A percentile compares a stretch with the other conserved stretches of the same genome.
Evolutionary conservation across 2,329 filamentous ascomycete species (phyloP).

Genomic region (Dactylella cylindrospora): DNA sequence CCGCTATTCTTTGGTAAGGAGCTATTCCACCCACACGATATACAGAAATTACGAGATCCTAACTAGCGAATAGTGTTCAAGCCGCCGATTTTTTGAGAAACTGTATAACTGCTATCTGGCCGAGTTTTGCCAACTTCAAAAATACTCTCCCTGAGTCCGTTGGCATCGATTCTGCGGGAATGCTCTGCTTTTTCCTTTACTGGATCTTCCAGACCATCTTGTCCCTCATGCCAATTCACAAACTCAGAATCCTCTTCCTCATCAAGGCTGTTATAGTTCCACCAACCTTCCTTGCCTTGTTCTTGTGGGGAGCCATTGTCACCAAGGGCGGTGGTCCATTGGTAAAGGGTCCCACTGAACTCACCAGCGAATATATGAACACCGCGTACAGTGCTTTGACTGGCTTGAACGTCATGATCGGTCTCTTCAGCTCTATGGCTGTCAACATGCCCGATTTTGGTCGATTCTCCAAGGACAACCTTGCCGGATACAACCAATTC

Average conservation of each 20-base stretch:
- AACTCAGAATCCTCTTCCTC: conserved; percentile 55
- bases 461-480: conserved; percentile 54
- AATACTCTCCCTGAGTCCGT: conserved; percentile 55
- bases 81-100: conserved; percentile 54
- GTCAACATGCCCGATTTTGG: conserved; percentile 58
- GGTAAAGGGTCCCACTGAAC: conserved; percentile 52
- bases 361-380: conserved; percentile 54
- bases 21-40: no score
- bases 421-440: conserved; percentile 57
- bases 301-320: conserved; percentile 55
- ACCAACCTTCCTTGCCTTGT: conserved; percentile 54
- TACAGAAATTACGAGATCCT: not conserved
- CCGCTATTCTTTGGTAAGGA: conserved; percentile 52
- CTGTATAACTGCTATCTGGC: conserved; percentile 57
- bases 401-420: conserved; percentile 56
- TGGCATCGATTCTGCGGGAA: conserved; percentile 55
- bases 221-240: conserved; percentile 54
- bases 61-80: conserved; percentile 52
- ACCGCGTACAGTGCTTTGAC: conserved; percentile 55
- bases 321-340: conserved; percentile 54
- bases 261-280: conserved; percentile 55
- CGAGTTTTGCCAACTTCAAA: conserved; percentile 54
- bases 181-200: conserved; percentile 59
- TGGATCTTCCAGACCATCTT: conserved; percentile 57
- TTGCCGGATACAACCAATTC: conserved; percentile 55